These are phyloP conservation scores for Kluyveromyces lactis DNA, from an alignment of 805 yeast genomes.

Conservation along the genomic window DNA sequence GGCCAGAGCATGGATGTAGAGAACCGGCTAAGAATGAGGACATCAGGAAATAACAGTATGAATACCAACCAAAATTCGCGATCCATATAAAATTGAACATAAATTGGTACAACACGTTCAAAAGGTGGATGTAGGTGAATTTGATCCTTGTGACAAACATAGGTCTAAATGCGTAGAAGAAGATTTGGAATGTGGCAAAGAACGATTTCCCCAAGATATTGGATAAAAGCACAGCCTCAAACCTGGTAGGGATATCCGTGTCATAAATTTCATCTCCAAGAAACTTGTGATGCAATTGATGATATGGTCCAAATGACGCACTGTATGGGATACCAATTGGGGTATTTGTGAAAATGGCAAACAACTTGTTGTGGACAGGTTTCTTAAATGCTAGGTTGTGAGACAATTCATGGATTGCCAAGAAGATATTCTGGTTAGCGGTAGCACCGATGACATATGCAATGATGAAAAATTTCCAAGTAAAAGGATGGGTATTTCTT, in stretches of 20 bases:
- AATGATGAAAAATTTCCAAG: slow-evolving; percentile 45
- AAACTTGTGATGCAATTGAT: slow-evolving; percentile 84
- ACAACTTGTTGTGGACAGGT: slow-evolving; percentile 69
- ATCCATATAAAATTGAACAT: slow-evolving; percentile 51
- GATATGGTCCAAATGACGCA: slow-evolving; percentile 82
- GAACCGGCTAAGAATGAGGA: slow-evolving; percentile 87
- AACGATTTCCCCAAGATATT: slow-evolving; percentile 81
- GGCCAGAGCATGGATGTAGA: slow-evolving; percentile 90
- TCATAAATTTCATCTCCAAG: slow-evolving; percentile 78
- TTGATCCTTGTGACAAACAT: slow-evolving; percentile 72
- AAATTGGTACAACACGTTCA: slow-evolving; percentile 54
- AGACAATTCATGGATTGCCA: slow-evolving; percentile 82
- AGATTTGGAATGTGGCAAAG: slow-evolving; percentile 81
- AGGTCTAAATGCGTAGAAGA: slow-evolving; percentile 86
- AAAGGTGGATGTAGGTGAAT: slow-evolving; percentile 64
- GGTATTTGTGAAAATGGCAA: slow-evolving; percentile 66
- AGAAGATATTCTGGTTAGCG: slow-evolving; percentile 70
- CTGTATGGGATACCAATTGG: slow-evolving; percentile 89
- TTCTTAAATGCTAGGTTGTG: slow-evolving; percentile 79
- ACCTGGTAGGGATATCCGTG: slow-evolving; percentile 77
- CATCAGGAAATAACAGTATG: slow-evolving; percentile 58
- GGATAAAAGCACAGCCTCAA: slow-evolving; percentile 68
- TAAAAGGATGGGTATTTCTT: slow-evolving; percentile 44
- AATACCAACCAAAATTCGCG: slow-evolving; percentile 50
- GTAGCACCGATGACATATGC: slow-evolving; percentile 85